phyloP scores from a whole-genome alignment of 192 early-diverging fungal genomes.

The Umbelopsis sp. region DNA sequence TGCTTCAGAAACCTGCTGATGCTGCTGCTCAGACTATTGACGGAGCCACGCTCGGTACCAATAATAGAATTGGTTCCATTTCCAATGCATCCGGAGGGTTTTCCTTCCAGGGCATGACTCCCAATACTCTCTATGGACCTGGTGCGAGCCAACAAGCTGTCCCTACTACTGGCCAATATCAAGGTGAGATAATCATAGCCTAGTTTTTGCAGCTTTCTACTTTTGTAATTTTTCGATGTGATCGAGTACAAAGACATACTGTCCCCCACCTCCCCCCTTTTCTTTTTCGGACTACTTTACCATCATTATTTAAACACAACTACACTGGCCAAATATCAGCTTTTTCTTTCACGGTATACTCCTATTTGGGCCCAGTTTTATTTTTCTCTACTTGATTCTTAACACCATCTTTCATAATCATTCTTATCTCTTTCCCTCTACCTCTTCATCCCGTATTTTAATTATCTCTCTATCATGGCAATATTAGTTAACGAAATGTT shows the following conservation, averaged over 20 bases:
- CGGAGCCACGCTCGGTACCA: slow-evolving; percentile 14
- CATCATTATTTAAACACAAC: neutral
- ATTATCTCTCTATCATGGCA: neutral
- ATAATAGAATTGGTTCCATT: slow-evolving; percentile 8
- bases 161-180: slow-evolving; percentile 1
- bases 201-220: neutral
- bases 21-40: neutral
- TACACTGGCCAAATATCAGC: neutral
- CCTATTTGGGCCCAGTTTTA: neutral
- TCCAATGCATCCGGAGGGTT: slow-evolving; percentile 10
- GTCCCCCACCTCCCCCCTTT: neutral
- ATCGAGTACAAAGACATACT: neutral
- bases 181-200: neutral
- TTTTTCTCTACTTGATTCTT: neutral
- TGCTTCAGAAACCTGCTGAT: slow-evolving; percentile 64
- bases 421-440: neutral
- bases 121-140: slow-evolving; percentile 6
- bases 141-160: neutral
- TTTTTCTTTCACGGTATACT: neutral
- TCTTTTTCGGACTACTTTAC: neutral
- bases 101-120: slow-evolving; percentile 18
- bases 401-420: neutral
- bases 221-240: neutral
- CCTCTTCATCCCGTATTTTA: no score
- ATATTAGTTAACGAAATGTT: slow-evolving; percentile 18